A percentile compares a stretch with the other conserved stretches of the same genome.
Conservation (phyloP, 139 green algal species). For the Micromonas pusilla region DNA sequence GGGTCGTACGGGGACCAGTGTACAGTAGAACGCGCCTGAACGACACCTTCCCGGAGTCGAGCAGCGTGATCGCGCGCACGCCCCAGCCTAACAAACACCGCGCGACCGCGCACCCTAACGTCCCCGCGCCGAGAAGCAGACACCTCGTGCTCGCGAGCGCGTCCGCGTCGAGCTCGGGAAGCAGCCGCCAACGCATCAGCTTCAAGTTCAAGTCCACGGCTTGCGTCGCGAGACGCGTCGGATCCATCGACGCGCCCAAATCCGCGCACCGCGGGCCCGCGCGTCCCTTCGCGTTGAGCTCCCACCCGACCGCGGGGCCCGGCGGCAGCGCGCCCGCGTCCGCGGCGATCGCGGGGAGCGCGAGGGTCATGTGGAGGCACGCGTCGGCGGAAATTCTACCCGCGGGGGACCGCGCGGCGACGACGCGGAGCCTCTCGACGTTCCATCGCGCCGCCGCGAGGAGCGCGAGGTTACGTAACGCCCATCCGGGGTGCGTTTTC, state of each 20-base stretch:
- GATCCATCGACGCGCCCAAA: slow-evolving; percentile 65
- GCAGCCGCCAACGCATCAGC: slow-evolving; percentile 91
- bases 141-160: slow-evolving; percentile 54
- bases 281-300: slow-evolving; percentile 56
- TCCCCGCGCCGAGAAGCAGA: slow-evolving; percentile 83
- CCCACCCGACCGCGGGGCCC: slow-evolving; percentile 63
- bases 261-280: slow-evolving; percentile 50
- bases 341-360: too few species aligned
- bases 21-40: too few species aligned
- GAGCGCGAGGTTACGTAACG: slow-evolving; percentile 77
- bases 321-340: too few species aligned
- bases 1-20: too few species aligned
- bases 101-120: slow-evolving; percentile 81
- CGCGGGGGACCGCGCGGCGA: slow-evolving; percentile 56
- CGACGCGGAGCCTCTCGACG: slow-evolving; percentile 44
- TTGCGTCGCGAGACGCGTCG: slow-evolving; percentile 47
- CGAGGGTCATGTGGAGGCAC: background rate
- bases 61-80: slow-evolving; percentile 72
- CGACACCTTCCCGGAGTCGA: slow-evolving; percentile 72
- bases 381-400: slow-evolving; percentile 30
- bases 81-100: slow-evolving; percentile 86
- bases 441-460: slow-evolving; percentile 46
- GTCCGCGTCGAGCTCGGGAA: slow-evolving; percentile 56
- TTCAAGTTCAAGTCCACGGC: slow-evolving; percentile 90
- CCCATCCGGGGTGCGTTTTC: slow-evolving; percentile 61